Base-by-base conservation (phyloP, 2,329 filamentous ascomycete genomes). In the Fulvia fulva region DNA sequence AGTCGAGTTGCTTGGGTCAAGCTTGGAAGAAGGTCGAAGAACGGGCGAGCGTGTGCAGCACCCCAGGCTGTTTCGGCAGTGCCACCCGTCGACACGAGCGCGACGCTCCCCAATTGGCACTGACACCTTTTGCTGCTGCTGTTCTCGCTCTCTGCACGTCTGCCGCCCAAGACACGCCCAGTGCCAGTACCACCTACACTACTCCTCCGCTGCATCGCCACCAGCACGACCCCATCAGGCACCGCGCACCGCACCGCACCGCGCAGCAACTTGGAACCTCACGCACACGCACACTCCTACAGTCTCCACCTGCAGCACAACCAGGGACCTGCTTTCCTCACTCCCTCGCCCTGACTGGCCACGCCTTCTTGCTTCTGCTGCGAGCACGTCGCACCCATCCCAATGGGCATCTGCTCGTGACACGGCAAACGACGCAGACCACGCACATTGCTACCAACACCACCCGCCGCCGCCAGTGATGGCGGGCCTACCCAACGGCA, bases 341-440 rank as follows among this genome's bases (percentile, higher is more conserved):
- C 14, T 23, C 21, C 9, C 44, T 47, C 22, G 28, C 25, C 14
- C 44, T 26, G 7, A 46, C 44, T 47, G 44, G 44, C 14, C 8
- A 12, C 21, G 14, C 12, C 44, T 47, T 12, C 5, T 12, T 25
- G 12, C 12, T 12, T 12, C 22, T 47, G 44, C 34, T 34, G 21
- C 28, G 28, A 26, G 41, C 37, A 41, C 37, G 19, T 25, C 54
- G 57, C 53, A 53, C 32, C 46, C 56, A 51, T 37, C 59, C 51
- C 66, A 65, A 62, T 61, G 68, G 67, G 63, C 64, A 55, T 55
- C 63, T 59, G 63, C 66, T 65, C 65, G 68, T 71, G 69, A 70
- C 68, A 63, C 58, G 26, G 25, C 21, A n/a, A 47, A 9, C 19
- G n/a, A 26, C 51, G 57, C 55, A 57, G 45, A 51, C 54, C 54